A percentile compares a stretch with the other conserved stretches of the same genome.
phyloP scores from a whole-genome alignment of 164 flowering plant genomes.

The Warburgia ugandensis region DNA sequence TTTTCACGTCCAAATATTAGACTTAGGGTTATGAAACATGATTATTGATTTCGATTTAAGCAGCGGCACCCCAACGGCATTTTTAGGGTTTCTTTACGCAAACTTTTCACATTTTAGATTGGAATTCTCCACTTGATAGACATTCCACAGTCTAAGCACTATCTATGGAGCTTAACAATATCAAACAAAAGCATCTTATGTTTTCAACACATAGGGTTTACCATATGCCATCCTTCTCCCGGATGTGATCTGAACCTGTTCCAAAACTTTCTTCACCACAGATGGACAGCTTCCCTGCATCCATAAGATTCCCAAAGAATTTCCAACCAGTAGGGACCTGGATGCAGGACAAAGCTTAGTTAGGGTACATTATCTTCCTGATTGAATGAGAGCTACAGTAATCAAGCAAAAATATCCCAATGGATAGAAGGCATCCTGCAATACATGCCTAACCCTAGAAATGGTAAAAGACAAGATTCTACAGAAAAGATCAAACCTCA shows the following conservation, averaged over 20 bases:
- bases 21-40: too few relatives aligned
- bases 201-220: constrained; percentile 16
- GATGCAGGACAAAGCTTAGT: constrained; percentile 11
- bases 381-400: not conserved
- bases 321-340: constrained; percentile 99
- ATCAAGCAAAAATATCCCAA: not conserved
- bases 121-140: too few relatives aligned
- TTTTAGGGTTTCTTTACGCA: too few relatives aligned
- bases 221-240: constrained; percentile 99
- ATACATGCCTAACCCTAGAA: too few relatives aligned
- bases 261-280: constrained; percentile 99
- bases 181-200: constrained; percentile 1
- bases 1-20: too few relatives aligned
- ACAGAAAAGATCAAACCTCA: constrained; percentile 51
- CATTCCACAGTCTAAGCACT: too few relatives aligned
- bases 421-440: too few relatives aligned
- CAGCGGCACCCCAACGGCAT: too few relatives aligned
- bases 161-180: not conserved
- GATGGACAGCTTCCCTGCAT: constrained; percentile 88
- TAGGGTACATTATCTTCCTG: not conserved
- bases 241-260: constrained; percentile 99
- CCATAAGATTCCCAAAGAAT: constrained; percentile 98
- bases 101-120: too few relatives aligned
- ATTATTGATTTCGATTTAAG: too few relatives aligned
- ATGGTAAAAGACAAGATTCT: too few relatives aligned